Conservation (phyloP, 129 eudicot genomes). For the Heracleum sosnowskyi region DNA sequence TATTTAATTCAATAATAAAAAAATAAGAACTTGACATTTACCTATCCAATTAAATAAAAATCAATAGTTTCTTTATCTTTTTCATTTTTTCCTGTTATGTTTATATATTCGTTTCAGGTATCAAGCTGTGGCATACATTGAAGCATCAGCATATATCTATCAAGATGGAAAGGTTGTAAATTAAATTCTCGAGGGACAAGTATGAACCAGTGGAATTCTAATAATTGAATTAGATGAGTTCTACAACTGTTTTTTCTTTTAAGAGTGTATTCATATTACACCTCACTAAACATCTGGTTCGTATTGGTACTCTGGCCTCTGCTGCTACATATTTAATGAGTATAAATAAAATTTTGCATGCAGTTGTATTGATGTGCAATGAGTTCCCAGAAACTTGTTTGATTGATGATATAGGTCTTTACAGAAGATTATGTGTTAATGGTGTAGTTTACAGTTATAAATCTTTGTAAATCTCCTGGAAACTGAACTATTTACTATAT, state of each 20-base stretch:
- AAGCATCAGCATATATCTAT: slow-evolving; percentile 94
- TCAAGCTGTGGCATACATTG: slow-evolving; percentile 96
- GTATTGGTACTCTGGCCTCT: neutral
- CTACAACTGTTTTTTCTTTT: neutral
- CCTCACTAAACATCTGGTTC: neutral
- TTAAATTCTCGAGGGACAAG: neutral
- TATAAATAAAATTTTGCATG: neutral
- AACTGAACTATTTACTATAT: neutral
- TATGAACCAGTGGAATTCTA: neutral
- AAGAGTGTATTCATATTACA: neutral
- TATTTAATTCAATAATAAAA: too few species aligned
- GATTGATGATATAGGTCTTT: neutral
- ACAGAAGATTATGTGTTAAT: neutral
- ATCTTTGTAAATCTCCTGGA: neutral
- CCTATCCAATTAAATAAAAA: too few species aligned
- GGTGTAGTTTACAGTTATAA: neutral
- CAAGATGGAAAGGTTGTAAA: slow-evolving; percentile 88
- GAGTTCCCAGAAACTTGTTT: neutral
- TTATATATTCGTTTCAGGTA: slow-evolving; percentile 43
- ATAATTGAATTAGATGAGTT: neutral
- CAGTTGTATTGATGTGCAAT: neutral
- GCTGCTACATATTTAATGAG: neutral
- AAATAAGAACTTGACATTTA: too few species aligned
- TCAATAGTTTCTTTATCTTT: neutral
- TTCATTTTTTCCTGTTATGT: neutral